A percentile compares a stretch with the other conserved stretches of the same genome.
Conservation (phyloP, 805 yeast species). For the Metschnikowia lochheadii region DNA sequence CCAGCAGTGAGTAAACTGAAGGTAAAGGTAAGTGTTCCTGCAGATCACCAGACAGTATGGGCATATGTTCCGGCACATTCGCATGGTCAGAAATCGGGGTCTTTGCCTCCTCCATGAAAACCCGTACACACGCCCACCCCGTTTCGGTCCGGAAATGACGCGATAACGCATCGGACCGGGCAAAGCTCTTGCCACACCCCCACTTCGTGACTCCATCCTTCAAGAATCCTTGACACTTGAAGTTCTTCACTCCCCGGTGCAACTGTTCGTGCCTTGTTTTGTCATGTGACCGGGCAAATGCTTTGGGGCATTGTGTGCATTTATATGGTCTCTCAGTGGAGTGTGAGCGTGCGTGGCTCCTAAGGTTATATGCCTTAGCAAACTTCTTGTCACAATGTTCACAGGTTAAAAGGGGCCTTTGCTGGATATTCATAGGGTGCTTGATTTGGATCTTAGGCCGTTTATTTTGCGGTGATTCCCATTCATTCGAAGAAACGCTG, state of each 20-base stretch:
- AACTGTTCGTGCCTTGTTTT: slow-evolving; percentile 69
- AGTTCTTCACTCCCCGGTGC: slow-evolving; percentile 71
- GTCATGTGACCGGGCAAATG: slow-evolving; percentile 76
- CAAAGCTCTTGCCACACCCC: slow-evolving; percentile 75
- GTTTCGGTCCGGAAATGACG: slow-evolving; percentile 74
- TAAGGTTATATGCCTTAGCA: slow-evolving; percentile 47
- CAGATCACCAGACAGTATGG: not conserved
- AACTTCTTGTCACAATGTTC: slow-evolving; percentile 42
- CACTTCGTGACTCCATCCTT: slow-evolving; percentile 56
- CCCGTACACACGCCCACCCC: slow-evolving; percentile 65
- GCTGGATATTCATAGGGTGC: not conserved
- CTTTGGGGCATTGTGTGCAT: slow-evolving; percentile 59
- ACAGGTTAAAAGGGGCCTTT: slow-evolving; percentile 13
- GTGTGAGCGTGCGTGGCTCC: slow-evolving; percentile 49
- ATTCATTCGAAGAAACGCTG: too few species aligned
- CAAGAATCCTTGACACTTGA: slow-evolving; percentile 59
- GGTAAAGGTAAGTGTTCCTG: not conserved
- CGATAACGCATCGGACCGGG: slow-evolving; percentile 73
- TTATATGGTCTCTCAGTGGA: slow-evolving; percentile 67
- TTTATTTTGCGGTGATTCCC: too few species aligned
- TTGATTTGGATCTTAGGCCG: too few species aligned
- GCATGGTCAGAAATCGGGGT: slow-evolving; percentile 1
- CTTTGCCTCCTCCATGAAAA: slow-evolving; percentile 58
- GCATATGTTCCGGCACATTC: not conserved
- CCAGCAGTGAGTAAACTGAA: too few species aligned